These are phyloP conservation scores for Pythium aphanidermatum DNA, from an alignment of 352 stramenopile genomes.

Conservation along the genomic window DNA sequence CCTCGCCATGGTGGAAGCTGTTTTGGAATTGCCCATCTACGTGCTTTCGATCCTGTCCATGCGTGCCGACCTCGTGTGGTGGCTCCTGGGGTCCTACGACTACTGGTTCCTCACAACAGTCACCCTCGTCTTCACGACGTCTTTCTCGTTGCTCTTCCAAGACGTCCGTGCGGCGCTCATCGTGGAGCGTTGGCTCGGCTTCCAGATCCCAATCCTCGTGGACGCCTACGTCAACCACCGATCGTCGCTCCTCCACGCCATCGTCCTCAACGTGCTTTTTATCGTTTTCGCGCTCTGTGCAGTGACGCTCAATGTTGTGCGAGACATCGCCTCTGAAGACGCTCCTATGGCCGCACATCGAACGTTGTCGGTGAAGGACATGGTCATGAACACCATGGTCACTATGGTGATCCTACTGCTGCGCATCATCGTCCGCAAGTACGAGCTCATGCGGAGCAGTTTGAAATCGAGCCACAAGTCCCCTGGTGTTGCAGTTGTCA, in stretches of 20 bases:
- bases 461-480: background rate
- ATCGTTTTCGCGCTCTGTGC: background rate
- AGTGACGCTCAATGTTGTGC: background rate
- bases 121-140: slow-evolving; percentile 8
- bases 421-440: slow-evolving; percentile 6
- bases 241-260: background rate
- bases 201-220: slow-evolving; percentile 19
- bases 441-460: background rate
- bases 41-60: slow-evolving; percentile 1
- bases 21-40: background rate
- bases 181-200: background rate
- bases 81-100: slow-evolving; percentile 18
- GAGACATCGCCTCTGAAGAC: background rate
- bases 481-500: background rate
- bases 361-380: background rate
- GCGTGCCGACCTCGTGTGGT: slow-evolving; percentile 13
- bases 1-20: background rate
- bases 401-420: slow-evolving; percentile 12
- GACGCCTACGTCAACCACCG: slow-evolving; percentile 15
- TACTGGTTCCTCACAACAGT: slow-evolving; percentile 23
- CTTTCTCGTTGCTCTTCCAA: slow-evolving; percentile 4
- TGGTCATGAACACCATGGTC: slow-evolving; percentile 6
- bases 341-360: background rate
- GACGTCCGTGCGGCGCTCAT: slow-evolving; percentile 6
- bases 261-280: background rate